These are phyloP conservation scores for Haplosporangium sp. DNA, from an alignment of 371 early-diverging fungal genomes.

Conservation along the genomic window DNA sequence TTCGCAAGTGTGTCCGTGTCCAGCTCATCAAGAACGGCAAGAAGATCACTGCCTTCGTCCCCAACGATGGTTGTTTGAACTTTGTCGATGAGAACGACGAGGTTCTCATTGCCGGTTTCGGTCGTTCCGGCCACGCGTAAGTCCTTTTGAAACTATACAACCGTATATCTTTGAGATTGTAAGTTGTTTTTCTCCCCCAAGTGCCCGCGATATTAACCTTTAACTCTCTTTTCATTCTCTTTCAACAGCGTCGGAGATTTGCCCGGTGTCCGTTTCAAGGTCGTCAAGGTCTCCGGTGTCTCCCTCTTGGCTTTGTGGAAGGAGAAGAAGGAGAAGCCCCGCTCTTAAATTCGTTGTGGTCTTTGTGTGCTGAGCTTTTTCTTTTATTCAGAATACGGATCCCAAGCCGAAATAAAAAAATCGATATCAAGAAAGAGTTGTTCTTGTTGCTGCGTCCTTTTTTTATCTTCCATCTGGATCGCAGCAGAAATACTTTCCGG, in stretches of 20 bases:
- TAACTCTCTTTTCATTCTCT: neutral
- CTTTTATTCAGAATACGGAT: slow-evolving; percentile 29
- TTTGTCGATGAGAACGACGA: slow-evolving; percentile 97
- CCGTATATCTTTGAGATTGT: neutral
- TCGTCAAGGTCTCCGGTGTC: slow-evolving; percentile 99
- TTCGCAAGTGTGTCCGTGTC: slow-evolving; percentile 99
- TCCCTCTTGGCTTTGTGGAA: slow-evolving; percentile 99
- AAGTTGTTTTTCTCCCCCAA: neutral
- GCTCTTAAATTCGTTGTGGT: slow-evolving; percentile 77
- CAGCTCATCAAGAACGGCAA: slow-evolving; percentile 99
- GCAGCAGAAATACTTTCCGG: neutral
- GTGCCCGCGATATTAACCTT: neutral
- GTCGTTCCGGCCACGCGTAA: slow-evolving; percentile 80
- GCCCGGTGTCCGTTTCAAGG: slow-evolving; percentile 99
- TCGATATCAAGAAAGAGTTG: slow-evolving; percentile 43
- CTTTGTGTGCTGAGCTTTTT: slow-evolving; percentile 23
- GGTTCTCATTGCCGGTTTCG: slow-evolving; percentile 91
- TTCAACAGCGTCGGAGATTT: slow-evolving; percentile 96
- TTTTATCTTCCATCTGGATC: too few relatives aligned
- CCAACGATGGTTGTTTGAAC: slow-evolving; percentile 99
- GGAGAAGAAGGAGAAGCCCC: slow-evolving; percentile 99
- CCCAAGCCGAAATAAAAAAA: slow-evolving; percentile 60
- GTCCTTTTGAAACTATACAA: slow-evolving; percentile 50
- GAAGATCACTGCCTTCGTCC: slow-evolving; percentile 99
- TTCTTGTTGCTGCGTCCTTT: neutral